Base-by-base conservation (phyloP, 2,329 filamentous ascomycete genomes). In the Fusarium phyllophilum region DNA sequence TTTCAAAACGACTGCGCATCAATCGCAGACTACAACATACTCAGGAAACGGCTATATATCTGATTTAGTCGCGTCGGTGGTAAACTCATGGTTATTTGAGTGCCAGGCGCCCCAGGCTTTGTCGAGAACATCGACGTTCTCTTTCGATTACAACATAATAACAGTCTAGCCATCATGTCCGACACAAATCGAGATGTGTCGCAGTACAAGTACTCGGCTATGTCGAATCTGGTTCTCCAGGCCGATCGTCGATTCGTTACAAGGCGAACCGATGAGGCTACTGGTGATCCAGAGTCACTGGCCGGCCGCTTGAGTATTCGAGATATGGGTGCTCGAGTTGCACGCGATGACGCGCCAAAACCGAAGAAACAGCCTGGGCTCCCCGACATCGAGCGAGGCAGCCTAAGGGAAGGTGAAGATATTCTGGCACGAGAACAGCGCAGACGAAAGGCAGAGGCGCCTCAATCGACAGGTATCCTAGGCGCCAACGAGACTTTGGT, bases 141-240 rank as follows among this genome's bases (percentile, higher is more conserved):
- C 78, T 66, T 66, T 66, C 70, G 66, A 75, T 63, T 78, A 72
- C 68, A 66, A 75, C 76, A 69, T 78, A 74, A 75, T 74, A 76
- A 75, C 73, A 76, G 75, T 68, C 72, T 78, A 79, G 80, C 76
- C 83, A 88, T 82, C 66, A 95, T 96, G 94, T 89, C 93, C 83
- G 93, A 92, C 83, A 88, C 90, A 83, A 87, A 92, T 80, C 90
- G 90, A 84, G 91, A 96, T 92, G 93, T 97, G 80, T 95, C 94
- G 84, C 95, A 97, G 85, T 98, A 97, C 90, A 98, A 98, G 85
- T 97, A 98, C 90, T 95, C 95, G 91, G 95, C 94, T 84, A 98
- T 99, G 96, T 99, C 96, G 86, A 99, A 99, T 91, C 93, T 99
- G 94, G 96, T 99, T 82, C 94, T 99, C 90, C 96, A 99, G 93